Conservation (phyloP, 768 basidiomycete species). For the Trametopsis cervina region DNA sequence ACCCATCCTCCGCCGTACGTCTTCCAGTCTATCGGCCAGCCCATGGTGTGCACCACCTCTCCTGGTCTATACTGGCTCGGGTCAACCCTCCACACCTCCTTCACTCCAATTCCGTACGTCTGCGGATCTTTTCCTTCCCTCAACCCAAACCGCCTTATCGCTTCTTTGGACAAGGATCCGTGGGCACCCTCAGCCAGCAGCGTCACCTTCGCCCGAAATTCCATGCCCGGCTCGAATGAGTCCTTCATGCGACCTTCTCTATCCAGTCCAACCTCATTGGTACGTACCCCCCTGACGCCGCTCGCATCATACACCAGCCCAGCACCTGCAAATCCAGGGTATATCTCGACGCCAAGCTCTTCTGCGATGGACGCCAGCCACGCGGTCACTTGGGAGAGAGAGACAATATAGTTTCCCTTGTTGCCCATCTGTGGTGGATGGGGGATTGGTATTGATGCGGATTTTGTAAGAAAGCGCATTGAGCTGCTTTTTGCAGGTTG, state of each 20-base stretch:
- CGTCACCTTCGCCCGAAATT: constrained; percentile 87
- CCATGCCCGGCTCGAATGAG: constrained; percentile 93
- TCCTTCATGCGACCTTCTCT: constrained; percentile 71
- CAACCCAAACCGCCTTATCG: constrained; percentile 67
- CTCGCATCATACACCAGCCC: constrained; percentile 65
- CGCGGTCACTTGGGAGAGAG: constrained; percentile 79
- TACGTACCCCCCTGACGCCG: constrained; percentile 73
- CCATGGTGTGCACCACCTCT: constrained; percentile 88
- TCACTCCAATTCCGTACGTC: constrained; percentile 93
- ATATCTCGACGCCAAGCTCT: constrained; percentile 85
- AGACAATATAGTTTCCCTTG: constrained; percentile 88
- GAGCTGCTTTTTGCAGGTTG: constrained; percentile 70
- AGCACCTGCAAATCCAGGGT: constrained; percentile 95
- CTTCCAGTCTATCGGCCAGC: constrained; percentile 80
- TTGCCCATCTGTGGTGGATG: constrained; percentile 98
- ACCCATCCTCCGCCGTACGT: constrained; percentile 92
- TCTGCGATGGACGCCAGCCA: constrained; percentile 90
- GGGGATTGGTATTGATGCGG: constrained; percentile 69
- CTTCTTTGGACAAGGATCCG: constrained; percentile 80
- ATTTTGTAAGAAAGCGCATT: constrained; percentile 83
- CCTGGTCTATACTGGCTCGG: constrained; percentile 57
- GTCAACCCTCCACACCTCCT: constrained; percentile 95
- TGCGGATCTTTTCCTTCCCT: constrained; percentile 70
- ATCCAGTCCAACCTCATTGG: constrained; percentile 92
- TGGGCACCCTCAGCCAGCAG: constrained; percentile 94